These are phyloP conservation scores for Marchantia paleacea DNA, from an alignment of 225 moss, liverwort and hornwort genomes.

Conservation along the genomic window DNA sequence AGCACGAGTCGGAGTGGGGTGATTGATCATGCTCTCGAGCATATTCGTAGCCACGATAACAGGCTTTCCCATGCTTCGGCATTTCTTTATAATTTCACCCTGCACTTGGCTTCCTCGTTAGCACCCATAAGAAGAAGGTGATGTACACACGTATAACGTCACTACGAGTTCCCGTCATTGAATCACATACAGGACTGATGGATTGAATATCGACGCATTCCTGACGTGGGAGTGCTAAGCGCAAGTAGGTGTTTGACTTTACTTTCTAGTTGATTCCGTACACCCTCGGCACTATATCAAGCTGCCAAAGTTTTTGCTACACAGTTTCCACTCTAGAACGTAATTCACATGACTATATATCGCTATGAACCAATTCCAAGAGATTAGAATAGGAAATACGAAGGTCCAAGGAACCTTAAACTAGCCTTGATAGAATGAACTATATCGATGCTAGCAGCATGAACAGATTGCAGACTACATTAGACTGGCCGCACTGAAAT, in stretches of 20 bases:
- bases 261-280: too few species aligned
- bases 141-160: neutral
- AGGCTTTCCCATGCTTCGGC: constrained; percentile 93
- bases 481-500: neutral
- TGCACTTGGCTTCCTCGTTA: constrained; percentile 20
- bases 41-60: constrained; percentile 93
- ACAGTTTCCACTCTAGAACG: neutral
- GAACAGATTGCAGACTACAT: too few species aligned
- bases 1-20: constrained; percentile 95
- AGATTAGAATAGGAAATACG: neutral
- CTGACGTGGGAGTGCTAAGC: too few species aligned
- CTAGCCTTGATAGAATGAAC: neutral
- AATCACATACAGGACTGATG: neutral
- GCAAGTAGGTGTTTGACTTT: too few species aligned
- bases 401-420: neutral
- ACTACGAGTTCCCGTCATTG: neutral
- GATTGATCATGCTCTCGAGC: constrained; percentile 97
- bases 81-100: constrained; percentile 82
- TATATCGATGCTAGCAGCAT: too few species aligned
- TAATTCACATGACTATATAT: neutral
- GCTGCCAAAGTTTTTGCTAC: too few species aligned
- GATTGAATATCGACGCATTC: neutral
- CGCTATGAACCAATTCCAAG: neutral
- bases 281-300: too few species aligned
- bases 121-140: neutral